Evolutionary conservation across 176 grass and related monocot species (phyloP).

Genomic region (Bothriochloa decipiens): DNA sequence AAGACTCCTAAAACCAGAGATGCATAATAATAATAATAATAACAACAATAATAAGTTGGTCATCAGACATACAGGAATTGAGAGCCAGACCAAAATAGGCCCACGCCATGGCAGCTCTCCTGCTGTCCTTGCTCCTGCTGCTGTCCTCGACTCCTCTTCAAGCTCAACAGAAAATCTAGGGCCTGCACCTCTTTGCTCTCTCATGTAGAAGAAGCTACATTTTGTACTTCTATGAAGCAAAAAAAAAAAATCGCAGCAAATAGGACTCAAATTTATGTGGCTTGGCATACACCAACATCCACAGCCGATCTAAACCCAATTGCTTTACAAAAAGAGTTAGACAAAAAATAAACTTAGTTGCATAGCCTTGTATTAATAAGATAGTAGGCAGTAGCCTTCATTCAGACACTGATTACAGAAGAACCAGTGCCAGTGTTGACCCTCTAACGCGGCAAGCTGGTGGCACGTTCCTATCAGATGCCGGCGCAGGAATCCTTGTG

Average conservation of each 20-base stretch:
- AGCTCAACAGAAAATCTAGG: slow-evolving; percentile 30
- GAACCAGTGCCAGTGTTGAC: background rate
- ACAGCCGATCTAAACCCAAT: background rate
- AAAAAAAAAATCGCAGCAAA: background rate
- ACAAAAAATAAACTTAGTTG: background rate
- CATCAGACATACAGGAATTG: background rate
- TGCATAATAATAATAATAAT: too few relatives aligned
- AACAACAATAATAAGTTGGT: too few relatives aligned
- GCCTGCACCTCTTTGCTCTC: slow-evolving; percentile 25
- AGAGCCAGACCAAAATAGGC: background rate
- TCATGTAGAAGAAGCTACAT: background rate
- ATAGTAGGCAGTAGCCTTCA: background rate
- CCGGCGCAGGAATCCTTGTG: background rate
- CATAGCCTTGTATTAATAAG: background rate
- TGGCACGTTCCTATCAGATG: background rate
- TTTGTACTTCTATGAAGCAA: background rate
- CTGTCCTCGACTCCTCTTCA: background rate
- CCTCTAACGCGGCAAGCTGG: background rate
- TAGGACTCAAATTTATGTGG: background rate
- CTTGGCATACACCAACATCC: background rate
- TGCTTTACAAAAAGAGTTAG: background rate
- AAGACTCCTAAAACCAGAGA: background rate
- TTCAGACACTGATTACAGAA: background rate
- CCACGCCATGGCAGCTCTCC: background rate
- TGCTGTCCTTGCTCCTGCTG: slow-evolving; percentile 4